Base-by-base conservation (phyloP, 768 basidiomycete genomes). In the Russula olivacea region DNA sequence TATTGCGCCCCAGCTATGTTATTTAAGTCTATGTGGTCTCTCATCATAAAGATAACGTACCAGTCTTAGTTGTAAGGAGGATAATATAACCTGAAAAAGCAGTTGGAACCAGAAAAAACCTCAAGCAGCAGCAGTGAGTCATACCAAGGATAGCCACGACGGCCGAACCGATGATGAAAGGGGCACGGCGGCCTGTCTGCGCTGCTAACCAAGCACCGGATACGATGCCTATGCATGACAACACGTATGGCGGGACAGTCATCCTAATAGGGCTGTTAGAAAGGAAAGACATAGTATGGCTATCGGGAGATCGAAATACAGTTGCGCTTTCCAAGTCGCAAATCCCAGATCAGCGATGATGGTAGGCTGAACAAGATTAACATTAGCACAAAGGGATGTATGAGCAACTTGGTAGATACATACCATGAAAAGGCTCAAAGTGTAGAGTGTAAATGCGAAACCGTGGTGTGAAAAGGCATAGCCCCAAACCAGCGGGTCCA, bases 401-500 rank as follows among this genome's bases (percentile, higher is more conserved):
- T 23, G 25, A 38, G 41, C 1, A 28, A 14, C 52, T 10, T 14
- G n/a, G 12, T 14, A 21, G 19, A 47, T 49, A 66, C 75, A 36
- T 68, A 81, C 81, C 78, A 84, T 64, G 72, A 85, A 86, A 8
- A 86, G 72, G 70, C 81, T 83, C 64, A 84, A 68, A 17, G 83
- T 82, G 68, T 84, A 85, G 23, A 82, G 67, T 11, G 80, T 82
- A 66, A 83, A 84, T 2, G 85, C 80, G 67, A 81, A 84, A 1
- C 81, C 83, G 63, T 86, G 84, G 72, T 85, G 85, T 1, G 85
- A 73, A 21, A 84, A 68, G 0, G 82, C 82, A 69, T 86, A 86
- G 4, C 74, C 80, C 81, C 83, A 84, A 15, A 83, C 80, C 17
- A 85, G 73, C 61, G 80, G 84, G 65, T 87, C 83, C 51, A 73